Evolutionary conservation across 1,284 basidiomycete species (phyloP), one percentile per base, ranked within the genome.

Genomic region (Cryptococcus sp.): DNA sequence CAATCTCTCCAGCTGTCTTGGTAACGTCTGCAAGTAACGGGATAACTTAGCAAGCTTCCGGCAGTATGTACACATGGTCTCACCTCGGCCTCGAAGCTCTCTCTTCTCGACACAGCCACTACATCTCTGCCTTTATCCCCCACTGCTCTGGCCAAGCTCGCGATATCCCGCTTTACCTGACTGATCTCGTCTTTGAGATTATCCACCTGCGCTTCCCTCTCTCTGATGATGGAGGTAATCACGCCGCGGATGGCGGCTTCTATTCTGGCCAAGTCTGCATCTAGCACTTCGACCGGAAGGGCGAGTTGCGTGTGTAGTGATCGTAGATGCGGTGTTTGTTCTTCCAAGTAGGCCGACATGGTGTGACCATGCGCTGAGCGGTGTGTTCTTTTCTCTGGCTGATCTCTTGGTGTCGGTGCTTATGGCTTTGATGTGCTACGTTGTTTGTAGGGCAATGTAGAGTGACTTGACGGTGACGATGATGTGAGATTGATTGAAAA

Each of bases 171-270:
- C 57, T 67, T 69, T 42, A 57, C 61, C 19, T 67, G 64, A 6
- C 58, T 63, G 16, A 75, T 74, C 44, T 63, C 65, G 48, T 71
- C 70, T 55, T 69, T 69, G 65, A 73, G 71, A 10, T 59, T 57
- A 17, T 74, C 72, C n/a, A 78, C 76, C 58, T 78, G 71, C 15
- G 65, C 65, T 51, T 78, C 76, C 20, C 74, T 54, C 19, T 72
- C 68, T 4, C 71, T 59, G 3, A 78, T 66, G 35, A 78, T 64
- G 1, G 68, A 65, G 1, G 67, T 62, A 35, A 78, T 74, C 2
- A 74, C 74, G 3, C 62, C 64, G 25, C 64, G 62, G 52, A 78
- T 73, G 3, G 74, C 74, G 1, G 70, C 66, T 52, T 76, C 76
- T 44, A 78, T 78, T 7, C 69, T 57, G 7, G 66, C 60, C 47